Base-by-base conservation (phyloP, 441 rosid genomes). In the Viola pubescens region DNA sequence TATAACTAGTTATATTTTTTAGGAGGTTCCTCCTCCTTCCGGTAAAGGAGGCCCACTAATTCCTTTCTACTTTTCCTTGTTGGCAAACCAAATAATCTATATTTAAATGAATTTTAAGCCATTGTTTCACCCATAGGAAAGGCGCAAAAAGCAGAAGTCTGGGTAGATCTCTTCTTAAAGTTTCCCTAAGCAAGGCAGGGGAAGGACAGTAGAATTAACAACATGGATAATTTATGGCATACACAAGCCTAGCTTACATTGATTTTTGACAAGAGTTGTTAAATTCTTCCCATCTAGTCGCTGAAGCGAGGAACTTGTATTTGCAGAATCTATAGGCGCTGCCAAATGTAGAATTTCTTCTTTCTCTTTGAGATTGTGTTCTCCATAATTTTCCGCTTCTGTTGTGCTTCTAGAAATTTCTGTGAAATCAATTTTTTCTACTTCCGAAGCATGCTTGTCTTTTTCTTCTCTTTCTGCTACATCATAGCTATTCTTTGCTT, bases 161-260 rank as follows among this genome's bases (percentile, higher is more conserved):
- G 1, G 37, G 51, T 12, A 10, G 13, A 13, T 47, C n/a, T 43
- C 47, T 48, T 48, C 38, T 41, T 13, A 14, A 37, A 44, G 41
- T 45, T 57, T 39, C 9, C 44, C 14, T 12, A 58, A n/a, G 56
- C 19, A 34, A 10, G 43, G 48, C 50, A 16, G 4, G 44, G 3
- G 48, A 12, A 37, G 34, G 51, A 47, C 47, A 7, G 37, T 45
- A 16, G 63, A 58, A 19, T 19, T 55, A 51, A 7, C 49, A 45
- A 58, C 63, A 57, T 40, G 43, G 48, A 56, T 9, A 9, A 62
- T 49, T 52, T 52, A 55, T 9, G 48, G 4, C 4, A 5, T 26
- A 42, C 38, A 53, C 55, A 61, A 48, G 43, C 46, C 59, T 12
- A 38, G 14, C 16, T 61, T 57, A 76, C 78, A 70, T 73, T 67